Evolutionary conservation across 31 red algal species (phyloP).

Genomic region (Odonthalia washingtoniensis): DNA sequence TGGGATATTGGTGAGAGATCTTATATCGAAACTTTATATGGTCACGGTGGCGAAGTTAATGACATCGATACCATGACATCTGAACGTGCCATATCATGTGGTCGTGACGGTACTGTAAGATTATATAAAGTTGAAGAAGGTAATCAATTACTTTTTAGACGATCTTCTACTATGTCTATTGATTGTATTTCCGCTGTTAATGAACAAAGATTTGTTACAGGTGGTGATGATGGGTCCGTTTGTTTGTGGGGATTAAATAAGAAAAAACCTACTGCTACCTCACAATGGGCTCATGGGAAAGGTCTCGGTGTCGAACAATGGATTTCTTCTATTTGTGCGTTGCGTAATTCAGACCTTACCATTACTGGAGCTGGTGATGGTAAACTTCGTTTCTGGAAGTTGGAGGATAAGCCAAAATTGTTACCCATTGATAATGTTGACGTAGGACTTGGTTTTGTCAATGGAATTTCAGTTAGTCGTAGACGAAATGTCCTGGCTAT

Average conservation of each 20-base stretch:
- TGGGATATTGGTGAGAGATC: constrained; percentile 81
- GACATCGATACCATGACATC: constrained; percentile 50
- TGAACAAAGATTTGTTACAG: constrained; percentile 83
- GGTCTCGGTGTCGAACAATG: constrained; percentile 63
- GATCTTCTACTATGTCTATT: constrained; percentile 69
- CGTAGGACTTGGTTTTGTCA: constrained; percentile 85
- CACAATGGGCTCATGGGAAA: constrained; percentile 69
- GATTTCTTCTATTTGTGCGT: constrained; percentile 74
- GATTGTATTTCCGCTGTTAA: constrained; percentile 83
- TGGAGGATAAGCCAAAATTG: constrained; percentile 50
- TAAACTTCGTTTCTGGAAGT: constrained; percentile 82
- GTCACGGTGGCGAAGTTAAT: constrained; percentile 85
- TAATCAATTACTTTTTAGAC: constrained; percentile 90
- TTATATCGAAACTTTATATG: constrained; percentile 91
- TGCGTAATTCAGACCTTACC: constrained; percentile 69
- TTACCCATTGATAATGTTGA: constrained; percentile 43
- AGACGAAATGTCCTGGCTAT: constrained; percentile 43
- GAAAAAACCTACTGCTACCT: constrained; percentile 72
- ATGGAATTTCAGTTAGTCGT: constrained; percentile 74
- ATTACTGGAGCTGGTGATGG: constrained; percentile 81
- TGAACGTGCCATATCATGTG: constrained; percentile 79
- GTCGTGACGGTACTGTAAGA: constrained; percentile 88
- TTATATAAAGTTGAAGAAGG: constrained; percentile 92
- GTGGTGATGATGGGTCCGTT: constrained; percentile 85
- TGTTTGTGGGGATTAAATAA: constrained; percentile 83